These are phyloP conservation scores for Juncus effusus DNA, from an alignment of 176 grass and related monocot genomes.

Conservation along the genomic window DNA sequence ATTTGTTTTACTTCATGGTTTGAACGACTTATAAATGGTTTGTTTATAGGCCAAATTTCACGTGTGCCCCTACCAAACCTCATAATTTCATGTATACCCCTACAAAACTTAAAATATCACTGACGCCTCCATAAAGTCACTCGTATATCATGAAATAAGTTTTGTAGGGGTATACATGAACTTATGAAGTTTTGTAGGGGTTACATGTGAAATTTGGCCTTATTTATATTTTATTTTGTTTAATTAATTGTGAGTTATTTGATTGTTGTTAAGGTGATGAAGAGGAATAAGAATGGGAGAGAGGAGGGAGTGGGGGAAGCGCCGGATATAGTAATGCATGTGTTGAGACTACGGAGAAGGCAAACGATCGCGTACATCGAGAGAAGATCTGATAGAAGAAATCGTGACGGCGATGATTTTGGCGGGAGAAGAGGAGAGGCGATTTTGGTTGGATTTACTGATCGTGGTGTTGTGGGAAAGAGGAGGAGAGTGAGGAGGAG, in stretches of 20 bases:
- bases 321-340: constrained; percentile 64
- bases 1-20: background rate
- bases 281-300: constrained; percentile 48
- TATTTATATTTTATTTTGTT: background rate
- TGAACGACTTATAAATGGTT: background rate
- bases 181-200: no score
- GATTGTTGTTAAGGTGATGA: constrained; percentile 36
- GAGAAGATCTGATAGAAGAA: constrained; percentile 25
- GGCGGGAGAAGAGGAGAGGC: constrained; percentile 16
- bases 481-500: constrained; percentile 30
- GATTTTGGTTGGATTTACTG: constrained; percentile 40
- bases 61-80: background rate
- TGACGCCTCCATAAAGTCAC: background rate
- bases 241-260: constrained; percentile 11
- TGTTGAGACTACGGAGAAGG: constrained; percentile 56
- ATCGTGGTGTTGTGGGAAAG: constrained; percentile 23
- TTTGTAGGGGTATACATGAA: no score
- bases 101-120: no score
- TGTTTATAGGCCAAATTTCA: background rate
- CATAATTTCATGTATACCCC: background rate
- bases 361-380: constrained; percentile 35
- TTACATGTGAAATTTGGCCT: background rate
- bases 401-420: background rate
- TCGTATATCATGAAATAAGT: background rate
- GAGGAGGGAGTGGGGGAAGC: constrained; percentile 38